phyloP scores from a whole-genome alignment of 768 basidiomycete species.

The Russula vinacea region DNA sequence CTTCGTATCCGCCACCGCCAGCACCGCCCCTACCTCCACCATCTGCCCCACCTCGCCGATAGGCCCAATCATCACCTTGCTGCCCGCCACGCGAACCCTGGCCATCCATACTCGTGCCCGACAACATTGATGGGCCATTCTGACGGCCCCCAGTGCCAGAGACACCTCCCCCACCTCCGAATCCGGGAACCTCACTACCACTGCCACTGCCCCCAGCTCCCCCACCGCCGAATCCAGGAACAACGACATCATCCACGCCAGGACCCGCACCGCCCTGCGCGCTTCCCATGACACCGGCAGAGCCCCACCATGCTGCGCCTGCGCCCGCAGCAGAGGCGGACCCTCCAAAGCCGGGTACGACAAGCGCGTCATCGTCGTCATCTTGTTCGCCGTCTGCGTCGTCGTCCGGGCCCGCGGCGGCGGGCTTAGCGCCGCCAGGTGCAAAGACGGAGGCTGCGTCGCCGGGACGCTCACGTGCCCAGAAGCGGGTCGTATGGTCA shows the following conservation, averaged over 20 bases:
- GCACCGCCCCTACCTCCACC: constrained; percentile 34
- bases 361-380: constrained; percentile 68
- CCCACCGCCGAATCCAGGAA: constrained; percentile 39
- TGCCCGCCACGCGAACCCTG: constrained; percentile 13
- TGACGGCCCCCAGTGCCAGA: neutral
- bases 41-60: constrained; percentile 33
- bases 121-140: constrained; percentile 5
- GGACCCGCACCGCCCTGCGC: constrained; percentile 38
- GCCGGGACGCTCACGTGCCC: constrained; percentile 90
- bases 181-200: neutral
- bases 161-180: neutral
- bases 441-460: constrained; percentile 74
- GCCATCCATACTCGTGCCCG: neutral
- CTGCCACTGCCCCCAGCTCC: constrained; percentile 35
- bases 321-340: constrained; percentile 36
- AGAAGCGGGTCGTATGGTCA: constrained; percentile 99
- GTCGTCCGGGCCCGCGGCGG: constrained; percentile 60
- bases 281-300: constrained; percentile 28
- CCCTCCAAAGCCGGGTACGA: constrained; percentile 72
- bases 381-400: constrained; percentile 42
- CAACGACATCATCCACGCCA: constrained; percentile 48
- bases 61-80: constrained; percentile 21
- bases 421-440: constrained; percentile 81
- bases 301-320: constrained; percentile 29
- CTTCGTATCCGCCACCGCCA: constrained; percentile 36